Percentiles rank a stretch among this genome's conserved stretches.
These are phyloP conservation scores for Ophiostoma novo-ulmi DNA, from an alignment of 2,329 filamentous ascomycete genomes.

Conservation along the genomic window DNA sequence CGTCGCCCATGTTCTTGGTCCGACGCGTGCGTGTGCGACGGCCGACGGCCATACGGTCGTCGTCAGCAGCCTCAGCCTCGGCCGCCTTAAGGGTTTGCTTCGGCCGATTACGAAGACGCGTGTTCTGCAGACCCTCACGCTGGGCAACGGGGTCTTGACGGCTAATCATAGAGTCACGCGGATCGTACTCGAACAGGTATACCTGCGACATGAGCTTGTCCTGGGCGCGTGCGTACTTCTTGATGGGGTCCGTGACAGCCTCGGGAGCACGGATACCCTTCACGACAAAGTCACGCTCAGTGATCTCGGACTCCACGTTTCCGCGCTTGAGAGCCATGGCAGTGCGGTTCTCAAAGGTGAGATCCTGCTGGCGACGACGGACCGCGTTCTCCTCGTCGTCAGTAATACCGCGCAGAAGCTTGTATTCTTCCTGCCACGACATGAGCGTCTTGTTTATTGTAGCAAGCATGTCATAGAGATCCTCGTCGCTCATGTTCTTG, in stretches of 20 bases:
- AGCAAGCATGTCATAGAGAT: constrained; percentile 44
- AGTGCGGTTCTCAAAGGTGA: constrained; percentile 36
- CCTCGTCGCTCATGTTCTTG: constrained; percentile 45
- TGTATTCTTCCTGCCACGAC: constrained; percentile 53
- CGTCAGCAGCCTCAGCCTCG: constrained; percentile 44
- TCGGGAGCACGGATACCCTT: constrained; percentile 49
- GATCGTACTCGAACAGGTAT: constrained; percentile 59
- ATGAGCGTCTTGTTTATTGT: constrained; percentile 43
- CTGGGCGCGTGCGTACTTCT: constrained; percentile 45
- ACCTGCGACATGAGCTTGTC: constrained; percentile 55
- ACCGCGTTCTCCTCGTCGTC: constrained; percentile 55
- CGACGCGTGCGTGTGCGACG: constrained; percentile 50
- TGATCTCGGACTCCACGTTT: constrained; percentile 41
- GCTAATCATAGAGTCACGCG: constrained; percentile 52
- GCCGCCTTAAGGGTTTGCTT: constrained; percentile 56
- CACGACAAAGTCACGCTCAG: constrained; percentile 48
- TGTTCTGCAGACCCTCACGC: constrained; percentile 50
- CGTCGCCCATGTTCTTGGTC: constrained; percentile 36
- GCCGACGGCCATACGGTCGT: constrained; percentile 40
- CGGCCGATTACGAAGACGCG: constrained; percentile 52
- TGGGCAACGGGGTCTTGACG: constrained; percentile 55
- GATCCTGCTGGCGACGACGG: constrained; percentile 42
- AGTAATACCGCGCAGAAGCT: constrained; percentile 45
- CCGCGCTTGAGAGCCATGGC: constrained; percentile 45
- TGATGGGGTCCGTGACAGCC: constrained; percentile 41